Conservation (phyloP, 208 protist species). For the Leishmania arabica region DNA sequence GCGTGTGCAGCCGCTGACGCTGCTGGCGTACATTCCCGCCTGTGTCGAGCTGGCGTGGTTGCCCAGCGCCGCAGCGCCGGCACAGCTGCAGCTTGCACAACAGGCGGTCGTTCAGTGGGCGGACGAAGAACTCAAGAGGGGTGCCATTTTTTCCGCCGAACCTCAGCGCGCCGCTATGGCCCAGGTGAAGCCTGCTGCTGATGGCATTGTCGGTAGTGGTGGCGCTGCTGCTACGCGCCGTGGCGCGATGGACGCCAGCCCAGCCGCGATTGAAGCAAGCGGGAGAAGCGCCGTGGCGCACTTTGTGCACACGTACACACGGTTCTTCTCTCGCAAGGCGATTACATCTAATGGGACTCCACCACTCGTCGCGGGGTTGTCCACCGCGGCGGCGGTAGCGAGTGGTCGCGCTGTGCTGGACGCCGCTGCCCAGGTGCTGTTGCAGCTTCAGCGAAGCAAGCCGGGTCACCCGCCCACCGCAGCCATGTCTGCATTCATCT, state of each 20-base stretch:
- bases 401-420: slow-evolving; percentile 3
- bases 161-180: not conserved
- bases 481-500: slow-evolving; percentile 29
- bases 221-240: not conserved
- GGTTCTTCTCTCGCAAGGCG: not conserved
- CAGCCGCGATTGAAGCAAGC: not conserved
- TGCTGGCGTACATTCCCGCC: slow-evolving; percentile 18
- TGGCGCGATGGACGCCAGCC: not conserved
- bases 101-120: slow-evolving; percentile 16
- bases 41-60: slow-evolving; percentile 26
- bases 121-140: slow-evolving; percentile 1
- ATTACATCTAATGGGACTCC: not conserved
- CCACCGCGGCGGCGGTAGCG: not conserved
- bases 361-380: not conserved
- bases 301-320: slow-evolving; percentile 4
- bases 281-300: slow-evolving; percentile 8
- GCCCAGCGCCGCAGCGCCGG: slow-evolving; percentile 11
- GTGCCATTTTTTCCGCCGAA: not conserved
- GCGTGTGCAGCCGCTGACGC: slow-evolving; percentile 22
- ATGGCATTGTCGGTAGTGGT: not conserved
- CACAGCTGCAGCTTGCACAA: slow-evolving; percentile 19
- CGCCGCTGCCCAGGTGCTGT: slow-evolving; percentile 21
- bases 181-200: not conserved
- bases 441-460: slow-evolving; percentile 21
- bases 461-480: slow-evolving; percentile 17